phyloP scores from a whole-genome alignment of 1,284 basidiomycete species.

The Bondarzewia mesenterica region DNA sequence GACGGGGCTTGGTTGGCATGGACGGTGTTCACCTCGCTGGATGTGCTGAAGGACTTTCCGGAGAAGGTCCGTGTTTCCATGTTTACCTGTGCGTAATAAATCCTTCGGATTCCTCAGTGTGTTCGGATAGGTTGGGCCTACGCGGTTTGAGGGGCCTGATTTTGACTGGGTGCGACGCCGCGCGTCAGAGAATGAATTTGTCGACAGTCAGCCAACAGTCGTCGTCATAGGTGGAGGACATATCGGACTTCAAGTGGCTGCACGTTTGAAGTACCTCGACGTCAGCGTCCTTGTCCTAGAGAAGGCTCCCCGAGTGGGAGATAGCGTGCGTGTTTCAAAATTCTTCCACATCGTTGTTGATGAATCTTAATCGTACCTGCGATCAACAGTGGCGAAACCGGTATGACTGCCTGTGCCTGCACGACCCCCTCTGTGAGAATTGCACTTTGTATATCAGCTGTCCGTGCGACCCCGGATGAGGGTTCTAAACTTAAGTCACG shows the following conservation, averaged over 20 bases:
- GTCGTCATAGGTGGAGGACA: conserved; percentile 62
- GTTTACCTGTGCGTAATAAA: not conserved
- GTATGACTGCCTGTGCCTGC: conserved; percentile 53
- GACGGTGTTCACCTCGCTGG: conserved; percentile 49
- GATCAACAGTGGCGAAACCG: conserved; percentile 37
- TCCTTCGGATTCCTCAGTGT: conserved; percentile 9
- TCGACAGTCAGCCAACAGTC: conserved; percentile 31
- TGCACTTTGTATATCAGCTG: too few species aligned
- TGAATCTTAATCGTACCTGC: not conserved
- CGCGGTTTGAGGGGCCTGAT: conserved; percentile 30
- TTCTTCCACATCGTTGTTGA: not conserved
- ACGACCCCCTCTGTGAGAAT: conserved; percentile 65
- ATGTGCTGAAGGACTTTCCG: conserved; percentile 43
- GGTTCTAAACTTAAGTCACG: too few species aligned
- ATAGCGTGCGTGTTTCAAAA: conserved; percentile 16
- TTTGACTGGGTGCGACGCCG: conserved; percentile 31
- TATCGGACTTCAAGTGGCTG: conserved; percentile 52
- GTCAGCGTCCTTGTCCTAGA: conserved; percentile 29
- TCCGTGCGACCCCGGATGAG: too few species aligned
- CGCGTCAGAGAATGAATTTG: conserved; percentile 28
- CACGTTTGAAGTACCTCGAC: conserved; percentile 46
- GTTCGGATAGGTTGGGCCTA: conserved; percentile 31
- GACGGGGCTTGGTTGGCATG: conserved; percentile 49
- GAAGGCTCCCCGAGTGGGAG: conserved; percentile 41
- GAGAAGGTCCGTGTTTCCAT: conserved; percentile 27